These are phyloP conservation scores for Hypocrella siamensis DNA, from an alignment of 2,329 filamentous ascomycete species.

Conservation along the genomic window DNA sequence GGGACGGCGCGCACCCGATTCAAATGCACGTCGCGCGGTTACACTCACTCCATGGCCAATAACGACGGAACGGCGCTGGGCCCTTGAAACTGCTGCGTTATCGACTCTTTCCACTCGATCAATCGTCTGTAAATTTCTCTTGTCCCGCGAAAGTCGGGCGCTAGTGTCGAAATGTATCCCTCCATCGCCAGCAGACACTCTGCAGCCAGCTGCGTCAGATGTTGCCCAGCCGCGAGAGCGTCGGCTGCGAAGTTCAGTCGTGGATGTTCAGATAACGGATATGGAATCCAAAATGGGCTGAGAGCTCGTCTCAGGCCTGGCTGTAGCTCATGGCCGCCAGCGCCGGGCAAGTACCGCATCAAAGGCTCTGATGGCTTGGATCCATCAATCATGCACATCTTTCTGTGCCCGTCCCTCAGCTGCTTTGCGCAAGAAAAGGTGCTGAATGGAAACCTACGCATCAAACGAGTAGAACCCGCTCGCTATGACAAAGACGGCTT, in stretches of 20 bases:
- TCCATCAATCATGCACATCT: not conserved
- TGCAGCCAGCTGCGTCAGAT: slow-evolving; percentile 2
- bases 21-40: not conserved
- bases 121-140: slow-evolving; percentile 3
- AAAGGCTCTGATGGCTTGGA: not conserved
- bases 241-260: slow-evolving; percentile 1
- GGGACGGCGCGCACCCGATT: too few species aligned
- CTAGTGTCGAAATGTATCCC: not conserved
- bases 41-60: slow-evolving; percentile 4
- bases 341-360: not conserved
- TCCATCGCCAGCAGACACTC: slow-evolving; percentile 1
- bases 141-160: slow-evolving; percentile 2
- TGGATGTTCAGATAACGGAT: slow-evolving; percentile 1
- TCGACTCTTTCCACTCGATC: not conserved
- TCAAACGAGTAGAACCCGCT: slow-evolving; percentile 11
- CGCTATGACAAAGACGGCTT: slow-evolving; percentile 5
- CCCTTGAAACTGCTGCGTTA: not conserved
- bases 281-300: slow-evolving; percentile 4
- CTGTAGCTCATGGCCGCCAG: not conserved
- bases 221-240: slow-evolving; percentile 1
- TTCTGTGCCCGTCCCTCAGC: not conserved
- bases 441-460: slow-evolving; percentile 9
- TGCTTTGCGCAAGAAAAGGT: not conserved
- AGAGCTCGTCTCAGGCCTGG: not conserved
- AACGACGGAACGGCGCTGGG: slow-evolving; percentile 2